Percentiles rank a stretch among this genome's conserved stretches.
Evolutionary conservation across 2,329 filamentous ascomycete species (phyloP).

Genomic region (Endothia cerciana): DNA sequence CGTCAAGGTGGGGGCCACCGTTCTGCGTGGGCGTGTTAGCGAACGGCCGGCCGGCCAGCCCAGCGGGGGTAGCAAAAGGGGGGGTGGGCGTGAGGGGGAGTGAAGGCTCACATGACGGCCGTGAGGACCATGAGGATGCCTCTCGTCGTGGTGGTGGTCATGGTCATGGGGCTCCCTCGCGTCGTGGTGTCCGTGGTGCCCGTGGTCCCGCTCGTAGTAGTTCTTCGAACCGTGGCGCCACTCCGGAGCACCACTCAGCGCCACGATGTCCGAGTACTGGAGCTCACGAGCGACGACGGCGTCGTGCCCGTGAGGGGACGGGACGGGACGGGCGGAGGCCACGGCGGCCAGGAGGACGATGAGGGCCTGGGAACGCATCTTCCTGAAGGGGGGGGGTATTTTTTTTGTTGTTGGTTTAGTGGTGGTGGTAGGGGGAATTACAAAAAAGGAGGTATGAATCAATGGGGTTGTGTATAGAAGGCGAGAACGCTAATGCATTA

Average conservation of each 20-base stretch:
- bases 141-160: constrained; percentile 10
- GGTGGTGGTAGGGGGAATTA: neutral
- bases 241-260: neutral
- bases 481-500: neutral
- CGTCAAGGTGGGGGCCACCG: neutral
- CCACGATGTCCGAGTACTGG: constrained; percentile 16
- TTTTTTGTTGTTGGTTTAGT: neutral
- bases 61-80: too few species aligned
- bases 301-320: neutral
- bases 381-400: too few species aligned
- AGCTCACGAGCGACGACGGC: constrained; percentile 7
- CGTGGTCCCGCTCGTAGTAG: neutral
- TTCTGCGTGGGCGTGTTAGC: neutral
- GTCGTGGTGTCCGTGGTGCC: neutral
- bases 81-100: neutral
- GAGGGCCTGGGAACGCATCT: constrained; percentile 8
- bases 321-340: constrained; percentile 10
- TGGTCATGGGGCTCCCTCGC: neutral
- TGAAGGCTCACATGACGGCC: neutral
- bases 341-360: constrained; percentile 13
- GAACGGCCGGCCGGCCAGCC: too few species aligned
- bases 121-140: neutral
- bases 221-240: constrained; percentile 1
- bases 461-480: neutral
- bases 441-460: neutral